Conservation (phyloP, 78 protist species). For the Dictyostelium intermedium region DNA sequence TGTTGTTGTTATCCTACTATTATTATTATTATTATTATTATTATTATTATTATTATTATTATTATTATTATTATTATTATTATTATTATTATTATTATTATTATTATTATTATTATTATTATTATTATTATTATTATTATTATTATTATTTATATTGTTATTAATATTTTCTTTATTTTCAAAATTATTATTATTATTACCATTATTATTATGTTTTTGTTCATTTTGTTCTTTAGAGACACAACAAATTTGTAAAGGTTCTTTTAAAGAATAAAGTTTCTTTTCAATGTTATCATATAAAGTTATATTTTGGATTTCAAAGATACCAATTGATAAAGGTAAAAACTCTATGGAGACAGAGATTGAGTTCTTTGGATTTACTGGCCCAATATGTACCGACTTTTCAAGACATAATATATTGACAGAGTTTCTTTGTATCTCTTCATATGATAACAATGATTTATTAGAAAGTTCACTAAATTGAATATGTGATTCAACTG, state of each 20-base stretch:
- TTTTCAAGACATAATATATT: conserved; percentile 39
- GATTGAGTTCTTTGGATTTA: conserved; percentile 36
- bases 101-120: neutral
- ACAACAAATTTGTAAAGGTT: conserved; percentile 46
- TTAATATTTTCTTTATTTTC: neutral
- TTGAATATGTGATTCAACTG: conserved; percentile 60
- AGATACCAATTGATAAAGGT: conserved; percentile 38
- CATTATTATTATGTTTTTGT: neutral
- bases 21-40: no score
- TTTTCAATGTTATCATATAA: conserved; percentile 37
- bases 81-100: neutral
- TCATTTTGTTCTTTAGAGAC: neutral
- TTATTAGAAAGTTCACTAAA: conserved; percentile 44
- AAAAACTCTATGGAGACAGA: conserved; percentile 35
- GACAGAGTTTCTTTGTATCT: conserved; percentile 34
- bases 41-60: no score
- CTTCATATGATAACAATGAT: conserved; percentile 60
- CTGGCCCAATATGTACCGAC: conserved; percentile 47
- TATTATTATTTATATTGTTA: neutral
- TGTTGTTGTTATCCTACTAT: no score
- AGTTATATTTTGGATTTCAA: conserved; percentile 59
- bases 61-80: neutral
- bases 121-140: neutral
- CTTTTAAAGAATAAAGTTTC: conserved; percentile 9
- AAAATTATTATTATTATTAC: neutral